Conservation (phyloP, 2,329 filamentous ascomycete genomes). For the Colletotrichum salicis region DNA sequence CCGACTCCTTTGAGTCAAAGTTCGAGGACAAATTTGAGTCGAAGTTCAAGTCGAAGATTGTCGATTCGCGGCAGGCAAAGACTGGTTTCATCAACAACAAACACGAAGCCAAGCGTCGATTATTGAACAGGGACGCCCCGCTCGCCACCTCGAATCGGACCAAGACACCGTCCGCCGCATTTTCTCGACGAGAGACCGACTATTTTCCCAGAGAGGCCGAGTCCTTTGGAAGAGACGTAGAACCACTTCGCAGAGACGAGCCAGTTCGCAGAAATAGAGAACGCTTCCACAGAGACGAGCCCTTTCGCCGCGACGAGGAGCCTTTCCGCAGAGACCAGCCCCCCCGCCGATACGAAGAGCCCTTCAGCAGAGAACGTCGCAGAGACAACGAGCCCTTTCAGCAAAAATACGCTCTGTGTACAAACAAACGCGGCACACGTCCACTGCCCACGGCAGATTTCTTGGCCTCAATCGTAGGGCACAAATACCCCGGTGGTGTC, state of each 20-base stretch:
- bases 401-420: background rate
- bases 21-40: background rate
- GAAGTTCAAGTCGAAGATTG: no score
- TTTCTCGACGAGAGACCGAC: background rate
- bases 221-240: no score
- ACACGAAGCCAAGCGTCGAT: background rate
- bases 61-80: background rate
- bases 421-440: background rate
- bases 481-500: background rate
- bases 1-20: background rate
- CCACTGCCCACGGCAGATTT: background rate
- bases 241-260: no score
- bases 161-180: background rate
- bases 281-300: no score
- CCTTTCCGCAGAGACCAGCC: no score
- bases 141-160: background rate
- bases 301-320: no score
- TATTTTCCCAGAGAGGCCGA: no score
- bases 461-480: background rate
- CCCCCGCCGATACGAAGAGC: no score
- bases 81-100: background rate
- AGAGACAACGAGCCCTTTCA: background rate
- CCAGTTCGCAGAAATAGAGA: no score
- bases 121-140: background rate
- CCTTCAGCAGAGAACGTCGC: no score